phyloP scores from a whole-genome alignment of 179 eudicot genomes.

The Vitellaria paradoxa region DNA sequence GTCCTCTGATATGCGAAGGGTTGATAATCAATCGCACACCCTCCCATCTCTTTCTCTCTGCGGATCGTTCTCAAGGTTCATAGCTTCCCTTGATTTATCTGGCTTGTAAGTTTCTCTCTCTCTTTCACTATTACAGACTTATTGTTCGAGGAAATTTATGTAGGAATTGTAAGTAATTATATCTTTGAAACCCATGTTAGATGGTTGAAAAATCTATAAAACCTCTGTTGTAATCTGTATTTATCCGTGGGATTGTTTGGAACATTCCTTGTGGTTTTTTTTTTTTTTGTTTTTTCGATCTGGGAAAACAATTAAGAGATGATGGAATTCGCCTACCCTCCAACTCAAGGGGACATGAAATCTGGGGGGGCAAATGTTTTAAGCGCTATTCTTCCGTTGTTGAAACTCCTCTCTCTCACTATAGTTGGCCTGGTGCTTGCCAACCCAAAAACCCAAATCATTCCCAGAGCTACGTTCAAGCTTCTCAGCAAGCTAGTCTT shows the following conservation, averaged over 20 bases:
- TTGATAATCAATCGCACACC: not conserved
- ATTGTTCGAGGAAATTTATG: not conserved
- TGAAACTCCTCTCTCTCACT: slow-evolving; percentile 63
- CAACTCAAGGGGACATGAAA: not conserved
- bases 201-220: not conserved
- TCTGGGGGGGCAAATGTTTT: slow-evolving; percentile 28
- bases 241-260: not conserved
- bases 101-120: not conserved
- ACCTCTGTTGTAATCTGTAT: not conserved
- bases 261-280: not conserved
- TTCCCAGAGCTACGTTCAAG: slow-evolving; percentile 80
- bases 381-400: slow-evolving; percentile 59
- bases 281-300: slow-evolving; percentile 7
- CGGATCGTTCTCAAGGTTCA: not conserved
- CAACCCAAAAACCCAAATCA: slow-evolving; percentile 52
- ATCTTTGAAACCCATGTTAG: not conserved
- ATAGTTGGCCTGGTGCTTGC: slow-evolving; percentile 65
- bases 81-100: not conserved
- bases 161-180: not conserved
- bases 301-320: not conserved
- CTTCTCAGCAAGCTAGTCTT: slow-evolving; percentile 94
- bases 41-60: not conserved
- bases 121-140: not conserved
- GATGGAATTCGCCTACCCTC: slow-evolving; percentile 7
- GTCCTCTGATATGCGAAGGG: too few species aligned